phyloP scores from a whole-genome alignment of 2,329 filamentous ascomycete genomes.

The Ophiocordyceps robertsii region DNA sequence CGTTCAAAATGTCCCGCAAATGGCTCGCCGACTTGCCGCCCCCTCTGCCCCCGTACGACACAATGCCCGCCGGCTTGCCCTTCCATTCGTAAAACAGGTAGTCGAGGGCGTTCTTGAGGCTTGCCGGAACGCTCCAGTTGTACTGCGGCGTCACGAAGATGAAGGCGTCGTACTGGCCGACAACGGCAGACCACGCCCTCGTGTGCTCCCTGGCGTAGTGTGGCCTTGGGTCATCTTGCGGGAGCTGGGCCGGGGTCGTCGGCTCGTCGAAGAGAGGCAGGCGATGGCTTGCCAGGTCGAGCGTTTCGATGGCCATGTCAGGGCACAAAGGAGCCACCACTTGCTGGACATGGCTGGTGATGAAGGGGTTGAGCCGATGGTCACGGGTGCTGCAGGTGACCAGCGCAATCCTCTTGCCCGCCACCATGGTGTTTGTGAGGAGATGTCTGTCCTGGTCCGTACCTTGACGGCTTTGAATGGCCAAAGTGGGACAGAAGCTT shows the following conservation, averaged over 20 bases:
- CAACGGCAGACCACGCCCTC: constrained; percentile 28
- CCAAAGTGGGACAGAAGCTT: too few species aligned
- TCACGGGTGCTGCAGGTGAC: constrained; percentile 22
- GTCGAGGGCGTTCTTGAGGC: constrained; percentile 49
- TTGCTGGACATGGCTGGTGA: constrained; percentile 18
- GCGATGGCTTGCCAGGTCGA: constrained; percentile 24
- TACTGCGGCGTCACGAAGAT: constrained; percentile 40
- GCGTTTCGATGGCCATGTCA: constrained; percentile 7
- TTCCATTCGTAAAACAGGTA: constrained; percentile 46
- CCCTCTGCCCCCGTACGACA: constrained; percentile 38
- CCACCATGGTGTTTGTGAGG: background rate
- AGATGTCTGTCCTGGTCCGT: too few species aligned
- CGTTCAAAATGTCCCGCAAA: constrained; percentile 6
- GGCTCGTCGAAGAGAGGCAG: constrained; percentile 33
- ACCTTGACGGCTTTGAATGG: too few species aligned
- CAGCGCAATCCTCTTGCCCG: constrained; percentile 15
- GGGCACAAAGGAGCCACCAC: constrained; percentile 8
- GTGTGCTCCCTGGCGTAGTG: constrained; percentile 26
- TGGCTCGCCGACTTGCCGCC: constrained; percentile 13
- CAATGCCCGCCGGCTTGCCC: constrained; percentile 37
- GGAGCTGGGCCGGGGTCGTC: constrained; percentile 23
- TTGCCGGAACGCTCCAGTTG: constrained; percentile 39
- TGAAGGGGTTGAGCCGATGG: constrained; percentile 17
- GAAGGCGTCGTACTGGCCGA: constrained; percentile 30
- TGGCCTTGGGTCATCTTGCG: constrained; percentile 9